Base-by-base conservation (phyloP, 2,329 filamentous ascomycete species). In the Aschersonia sp. region DNA sequence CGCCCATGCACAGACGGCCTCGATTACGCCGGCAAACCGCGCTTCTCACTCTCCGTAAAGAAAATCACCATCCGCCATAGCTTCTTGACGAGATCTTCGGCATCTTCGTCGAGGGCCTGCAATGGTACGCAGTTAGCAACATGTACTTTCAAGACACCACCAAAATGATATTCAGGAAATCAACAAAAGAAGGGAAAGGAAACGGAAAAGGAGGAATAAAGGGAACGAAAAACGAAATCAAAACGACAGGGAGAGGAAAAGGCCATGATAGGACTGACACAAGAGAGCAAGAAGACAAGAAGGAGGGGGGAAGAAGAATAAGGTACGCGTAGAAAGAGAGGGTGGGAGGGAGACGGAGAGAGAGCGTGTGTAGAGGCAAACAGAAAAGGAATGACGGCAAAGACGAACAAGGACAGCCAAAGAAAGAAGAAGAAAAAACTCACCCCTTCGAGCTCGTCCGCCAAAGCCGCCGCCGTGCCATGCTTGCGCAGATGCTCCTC, bases 1-100 rank as follows among this genome's bases (percentile, higher is more conserved):
- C 22, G 22, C 4, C 22, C 22, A 22, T 22, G 22, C 22, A 22
- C 4, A 22, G 22, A 22, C 22, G 22, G 22, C 22, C 22, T 22
- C 22, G 22, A 22, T 37, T 49, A 55, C n/a, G 53, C 48, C 8
- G 84, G 84, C 51, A 96, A 70, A 2, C 89, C 89, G 53, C 88
- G 74, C 70, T 92, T 94, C 74, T 95, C 90, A 59, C 84, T 86
- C 66, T 97, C 90, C 5, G 87, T 92, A 59, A 90, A 96, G 78
- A 96, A 97, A 58, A 97, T 94, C 49, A 96, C 81, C 87, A 97
- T 94, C 46, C 90, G 80, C 92, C 92, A 98, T 37, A 98, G 76
- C 69, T 96, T 97, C 77, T 87, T 94, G 45, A 97, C 89, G 55
- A 98, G 69, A 30, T 86, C 83, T 64, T 96, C 89, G 9, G 89